phyloP scores from a whole-genome alignment of 257 asterid species.

The Penstemon davidsonii region DNA sequence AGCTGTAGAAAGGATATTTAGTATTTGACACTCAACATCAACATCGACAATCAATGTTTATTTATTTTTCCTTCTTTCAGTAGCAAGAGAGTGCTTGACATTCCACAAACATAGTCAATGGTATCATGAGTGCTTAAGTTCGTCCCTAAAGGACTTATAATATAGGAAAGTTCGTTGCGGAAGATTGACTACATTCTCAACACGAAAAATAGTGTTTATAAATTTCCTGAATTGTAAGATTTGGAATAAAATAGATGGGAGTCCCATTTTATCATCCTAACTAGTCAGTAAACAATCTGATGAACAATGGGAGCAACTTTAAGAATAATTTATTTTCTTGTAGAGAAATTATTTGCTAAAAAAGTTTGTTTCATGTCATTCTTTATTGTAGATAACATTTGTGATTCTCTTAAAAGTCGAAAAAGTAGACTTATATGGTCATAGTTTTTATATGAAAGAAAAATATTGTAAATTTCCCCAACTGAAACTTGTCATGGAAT shows the following conservation, averaged over 20 bases:
- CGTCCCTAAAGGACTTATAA: neutral
- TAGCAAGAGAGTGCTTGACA: too few species aligned
- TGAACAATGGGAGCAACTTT: neutral
- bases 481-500: neutral
- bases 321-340: neutral
- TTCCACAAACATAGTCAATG: neutral
- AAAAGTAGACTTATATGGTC: neutral
- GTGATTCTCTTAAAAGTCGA: slow-evolving; percentile 2
- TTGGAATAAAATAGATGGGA: neutral
- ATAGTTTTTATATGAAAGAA: neutral
- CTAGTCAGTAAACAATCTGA: neutral
- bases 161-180: neutral
- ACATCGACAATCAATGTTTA: neutral
- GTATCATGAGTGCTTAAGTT: neutral
- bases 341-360: slow-evolving; percentile 3
- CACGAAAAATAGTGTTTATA: neutral
- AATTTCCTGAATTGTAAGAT: neutral
- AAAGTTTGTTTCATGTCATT: neutral
- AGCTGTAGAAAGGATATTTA: neutral
- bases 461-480: neutral
- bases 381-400: neutral
- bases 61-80: too few species aligned
- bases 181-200: neutral
- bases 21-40: neutral
- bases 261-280: neutral